Evolutionary conservation across 371 early-diverging fungal genomes (phyloP), one percentile per base, ranked within the genome.

Genomic region (Scutellospora calospora): DNA sequence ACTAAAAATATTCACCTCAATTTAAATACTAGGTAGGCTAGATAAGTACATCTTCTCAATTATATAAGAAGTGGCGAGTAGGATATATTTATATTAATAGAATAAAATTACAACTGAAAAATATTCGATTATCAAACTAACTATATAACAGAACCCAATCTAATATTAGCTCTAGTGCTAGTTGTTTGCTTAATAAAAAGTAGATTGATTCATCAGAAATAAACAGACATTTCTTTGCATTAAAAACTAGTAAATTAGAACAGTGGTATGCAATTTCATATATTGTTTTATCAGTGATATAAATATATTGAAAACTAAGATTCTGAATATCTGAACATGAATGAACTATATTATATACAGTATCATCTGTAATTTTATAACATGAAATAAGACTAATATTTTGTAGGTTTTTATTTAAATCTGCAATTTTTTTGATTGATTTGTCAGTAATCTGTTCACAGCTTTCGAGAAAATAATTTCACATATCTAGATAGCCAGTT

Each of bases 171-270:
- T 71, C 72, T 71, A 71, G 72, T 71, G 72, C 16, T 25, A 3
- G 72, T 71, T 71, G 45, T 71, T 71, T 71, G 72, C 72, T 71
- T 71, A 71, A 71, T 71, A 51, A 49, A 27, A 45, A 71, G 72
- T 71, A 71, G 51, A 71, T 71, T 71, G 72, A 71, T 51, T 71
- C n/a, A 51, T 71, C 51, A 71, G 72, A 71, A 22, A 71, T 71
- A 71, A 71, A 71, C 38, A n/a, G 72, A 27, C 72, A 71, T 71
- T 71, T 71, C 51, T 71, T 71, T 27, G 35, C 51, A 51, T 71
- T 71, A 16, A 71, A 8, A 49, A 45, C 49, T 41, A 45, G 45
- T 35, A 71, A 71, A 71, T 71, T 71, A 45, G 38, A 49, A 49
- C 72, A 71, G 20, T 35, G n/a, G 38, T 71, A 27, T 71, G 72